Evolutionary conservation across 1,284 basidiomycete genomes (phyloP).

Genomic region (Cutaneotrichosporon sp.): DNA sequence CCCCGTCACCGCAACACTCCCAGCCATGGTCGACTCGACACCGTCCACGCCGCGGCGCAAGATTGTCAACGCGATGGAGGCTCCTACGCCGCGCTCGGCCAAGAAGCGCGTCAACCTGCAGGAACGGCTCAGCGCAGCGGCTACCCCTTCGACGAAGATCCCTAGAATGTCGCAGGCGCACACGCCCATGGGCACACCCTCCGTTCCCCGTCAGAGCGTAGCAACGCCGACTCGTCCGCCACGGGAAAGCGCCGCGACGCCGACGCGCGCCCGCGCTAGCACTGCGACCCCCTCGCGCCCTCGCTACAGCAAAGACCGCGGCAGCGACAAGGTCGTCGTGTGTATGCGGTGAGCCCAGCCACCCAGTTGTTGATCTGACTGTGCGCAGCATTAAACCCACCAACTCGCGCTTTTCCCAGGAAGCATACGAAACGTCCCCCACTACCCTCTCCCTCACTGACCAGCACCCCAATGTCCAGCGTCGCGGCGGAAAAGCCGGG

Average conservation of each 20-base stretch:
- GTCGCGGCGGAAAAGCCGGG: slow-evolving; percentile 45
- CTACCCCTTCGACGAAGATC: neutral
- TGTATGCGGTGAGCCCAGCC: slow-evolving; percentile 42
- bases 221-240: too few relatives aligned
- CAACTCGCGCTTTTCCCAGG: slow-evolving; percentile 25
- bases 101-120: slow-evolving; percentile 31
- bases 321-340: slow-evolving; percentile 42
- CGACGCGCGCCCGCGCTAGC: too few relatives aligned
- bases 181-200: too few relatives aligned
- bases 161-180: slow-evolving; percentile 3
- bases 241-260: too few relatives aligned
- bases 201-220: too few relatives aligned
- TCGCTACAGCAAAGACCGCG: neutral
- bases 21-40: neutral
- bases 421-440: slow-evolving; percentile 38
- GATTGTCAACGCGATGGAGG: slow-evolving; percentile 18
- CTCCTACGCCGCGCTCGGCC: slow-evolving; percentile 5
- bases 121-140: slow-evolving; percentile 21
- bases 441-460: slow-evolving; percentile 39
- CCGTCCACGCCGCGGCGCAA: slow-evolving; percentile 13
- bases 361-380: slow-evolving; percentile 1
- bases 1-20: too few relatives aligned
- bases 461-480: slow-evolving; percentile 43
- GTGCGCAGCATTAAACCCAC: slow-evolving; percentile 45
- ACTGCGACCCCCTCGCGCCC: too few relatives aligned